Conservation (phyloP, 1,284 basidiomycete genomes). For the Ustanciosporium gigantosporum region DNA sequence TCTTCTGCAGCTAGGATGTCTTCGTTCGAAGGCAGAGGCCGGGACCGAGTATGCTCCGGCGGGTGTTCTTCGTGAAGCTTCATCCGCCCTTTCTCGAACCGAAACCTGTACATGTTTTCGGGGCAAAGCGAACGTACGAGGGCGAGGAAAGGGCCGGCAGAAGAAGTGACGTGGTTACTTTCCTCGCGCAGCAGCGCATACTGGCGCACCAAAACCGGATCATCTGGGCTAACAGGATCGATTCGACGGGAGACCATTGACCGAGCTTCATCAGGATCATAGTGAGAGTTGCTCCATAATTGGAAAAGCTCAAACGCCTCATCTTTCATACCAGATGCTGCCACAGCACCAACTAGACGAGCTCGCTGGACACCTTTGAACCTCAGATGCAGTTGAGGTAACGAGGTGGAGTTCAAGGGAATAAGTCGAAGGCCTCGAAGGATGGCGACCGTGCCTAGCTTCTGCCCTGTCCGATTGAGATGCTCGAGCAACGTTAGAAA, state of each 20-base stretch:
- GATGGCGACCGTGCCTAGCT: slow-evolving; percentile 2
- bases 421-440: slow-evolving; percentile 18
- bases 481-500: slow-evolving; percentile 7
- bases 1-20: background rate
- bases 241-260: too few relatives aligned
- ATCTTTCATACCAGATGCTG: slow-evolving; percentile 9
- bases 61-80: background rate
- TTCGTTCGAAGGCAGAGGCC: background rate
- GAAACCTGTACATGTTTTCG: background rate
- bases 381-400: slow-evolving; percentile 17
- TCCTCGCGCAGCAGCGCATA: slow-evolving; percentile 17
- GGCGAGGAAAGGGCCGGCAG: slow-evolving; percentile 4
- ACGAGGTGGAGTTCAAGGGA: slow-evolving; percentile 7
- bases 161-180: slow-evolving; percentile 5
- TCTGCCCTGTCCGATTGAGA: slow-evolving; percentile 4
- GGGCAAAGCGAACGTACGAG: slow-evolving; percentile 15
- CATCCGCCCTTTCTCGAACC: too few relatives aligned
- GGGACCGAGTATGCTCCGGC: background rate
- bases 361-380: slow-evolving; percentile 3
- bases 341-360: slow-evolving; percentile 6
- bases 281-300: slow-evolving; percentile 9
- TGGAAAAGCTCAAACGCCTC: slow-evolving; percentile 28
- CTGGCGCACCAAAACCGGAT: slow-evolving; percentile 26
- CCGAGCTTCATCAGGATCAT: background rate
- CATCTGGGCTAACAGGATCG: background rate